phyloP scores from a whole-genome alignment of 2,329 filamentous ascomycete genomes.

The Karstenula rhodostoma region DNA sequence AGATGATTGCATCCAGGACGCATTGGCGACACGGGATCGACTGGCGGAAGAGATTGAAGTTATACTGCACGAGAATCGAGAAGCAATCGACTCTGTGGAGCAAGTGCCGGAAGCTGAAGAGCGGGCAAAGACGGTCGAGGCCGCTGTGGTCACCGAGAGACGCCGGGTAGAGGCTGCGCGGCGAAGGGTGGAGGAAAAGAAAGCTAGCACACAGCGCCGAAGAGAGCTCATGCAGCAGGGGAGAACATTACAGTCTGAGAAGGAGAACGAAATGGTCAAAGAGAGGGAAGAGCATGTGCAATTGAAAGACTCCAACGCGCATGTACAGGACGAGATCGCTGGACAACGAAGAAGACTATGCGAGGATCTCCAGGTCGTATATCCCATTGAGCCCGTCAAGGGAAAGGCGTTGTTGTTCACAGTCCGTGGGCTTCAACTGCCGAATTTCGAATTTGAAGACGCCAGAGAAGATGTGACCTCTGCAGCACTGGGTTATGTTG shows the following conservation, averaged over 20 bases:
- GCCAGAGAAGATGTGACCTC: slow-evolving; percentile 76
- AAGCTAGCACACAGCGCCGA: slow-evolving; percentile 70
- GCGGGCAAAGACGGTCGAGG: slow-evolving; percentile 54
- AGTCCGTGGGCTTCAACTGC: slow-evolving; percentile 79
- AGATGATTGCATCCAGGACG: slow-evolving; percentile 90
- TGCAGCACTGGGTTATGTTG: slow-evolving; percentile 81
- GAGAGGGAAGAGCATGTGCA: slow-evolving; percentile 55
- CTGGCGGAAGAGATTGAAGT: slow-evolving; percentile 80
- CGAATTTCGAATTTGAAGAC: slow-evolving; percentile 81
- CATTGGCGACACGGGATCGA: slow-evolving; percentile 76
- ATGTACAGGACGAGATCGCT: slow-evolving; percentile 71
- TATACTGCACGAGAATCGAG: slow-evolving; percentile 51
- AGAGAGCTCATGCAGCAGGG: slow-evolving; percentile 73
- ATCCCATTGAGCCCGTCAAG: slow-evolving; percentile 75
- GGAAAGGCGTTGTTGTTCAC: slow-evolving; percentile 78
- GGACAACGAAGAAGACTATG: slow-evolving; percentile 91
- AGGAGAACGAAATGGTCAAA: slow-evolving; percentile 68
- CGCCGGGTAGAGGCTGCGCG: slow-evolving; percentile 70
- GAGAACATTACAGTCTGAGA: slow-evolving; percentile 64
- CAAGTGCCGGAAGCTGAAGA: slow-evolving; percentile 55
- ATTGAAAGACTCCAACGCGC: slow-evolving; percentile 63
- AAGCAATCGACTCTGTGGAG: slow-evolving; percentile 46
- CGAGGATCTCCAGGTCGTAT: slow-evolving; percentile 80
- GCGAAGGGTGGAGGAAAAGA: slow-evolving; percentile 72
- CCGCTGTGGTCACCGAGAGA: slow-evolving; percentile 68